A percentile compares a stretch with the other conserved stretches of the same genome.
Evolutionary conservation across 495 filamentous ascomycete species (phyloP).

Genomic region (Penicillium psychrofluorescens): DNA sequence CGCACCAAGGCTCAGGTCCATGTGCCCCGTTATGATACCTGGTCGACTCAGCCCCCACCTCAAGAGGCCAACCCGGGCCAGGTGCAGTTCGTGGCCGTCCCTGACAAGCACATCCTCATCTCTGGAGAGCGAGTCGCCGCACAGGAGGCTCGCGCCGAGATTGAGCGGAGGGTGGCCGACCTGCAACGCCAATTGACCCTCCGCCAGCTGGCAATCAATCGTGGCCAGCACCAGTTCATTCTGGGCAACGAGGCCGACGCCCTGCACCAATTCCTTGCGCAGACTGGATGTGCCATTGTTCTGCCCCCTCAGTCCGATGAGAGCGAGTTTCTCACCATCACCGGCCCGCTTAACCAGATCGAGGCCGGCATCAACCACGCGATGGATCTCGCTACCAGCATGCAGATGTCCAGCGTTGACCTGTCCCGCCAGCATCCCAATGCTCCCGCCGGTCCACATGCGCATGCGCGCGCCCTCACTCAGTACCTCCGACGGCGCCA

Average conservation of each 20-base stretch:
- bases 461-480: constrained; percentile 75
- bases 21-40: constrained; percentile 73
- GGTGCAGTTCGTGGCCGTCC: constrained; percentile 59
- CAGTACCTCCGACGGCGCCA: constrained; percentile 73
- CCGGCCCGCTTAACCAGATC: constrained; percentile 68
- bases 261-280: constrained; percentile 74
- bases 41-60: constrained; percentile 62
- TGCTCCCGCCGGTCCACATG: constrained; percentile 60
- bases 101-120: constrained; percentile 68
- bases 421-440: constrained; percentile 67
- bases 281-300: constrained; percentile 86
- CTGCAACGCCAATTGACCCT: constrained; percentile 63
- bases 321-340: constrained; percentile 71
- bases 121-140: constrained; percentile 81
- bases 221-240: constrained; percentile 83
- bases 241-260: constrained; percentile 71
- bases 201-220: constrained; percentile 66
- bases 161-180: constrained; percentile 68
- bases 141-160: constrained; percentile 66
- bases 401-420: constrained; percentile 73
- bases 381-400: constrained; percentile 72
- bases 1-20: constrained; percentile 65
- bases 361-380: constrained; percentile 67
- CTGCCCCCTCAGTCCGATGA: constrained; percentile 66
- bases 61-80: constrained; percentile 55